Evolutionary conservation across 129 eudicot species (phyloP).

Genomic region (Ambrosia trifida): DNA sequence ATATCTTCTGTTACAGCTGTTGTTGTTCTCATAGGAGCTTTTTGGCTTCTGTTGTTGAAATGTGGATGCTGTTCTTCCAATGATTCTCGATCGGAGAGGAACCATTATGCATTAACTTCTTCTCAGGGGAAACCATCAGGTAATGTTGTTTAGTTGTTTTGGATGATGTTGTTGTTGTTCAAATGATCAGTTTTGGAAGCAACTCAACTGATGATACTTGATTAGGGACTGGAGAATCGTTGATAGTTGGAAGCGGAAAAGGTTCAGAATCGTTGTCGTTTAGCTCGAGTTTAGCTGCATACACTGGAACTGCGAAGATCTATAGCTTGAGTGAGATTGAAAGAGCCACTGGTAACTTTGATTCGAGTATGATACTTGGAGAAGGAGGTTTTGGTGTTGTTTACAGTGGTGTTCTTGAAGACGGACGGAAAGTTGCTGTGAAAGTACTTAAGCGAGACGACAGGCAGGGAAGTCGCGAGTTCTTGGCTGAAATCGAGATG

Average conservation of each 20-base stretch:
- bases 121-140: conserved; percentile 64
- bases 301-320: conserved; percentile 76
- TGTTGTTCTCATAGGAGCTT: conserved; percentile 49
- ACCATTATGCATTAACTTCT: conserved; percentile 34
- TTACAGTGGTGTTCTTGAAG: conserved; percentile 77
- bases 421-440: conserved; percentile 78
- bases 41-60: conserved; percentile 64
- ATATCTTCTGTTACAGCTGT: conserved; percentile 75
- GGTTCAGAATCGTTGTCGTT: conserved; percentile 67
- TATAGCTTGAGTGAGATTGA: conserved; percentile 67
- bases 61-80: conserved; percentile 42
- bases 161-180: not conserved
- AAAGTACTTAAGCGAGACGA: conserved; percentile 87
- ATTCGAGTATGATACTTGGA: conserved; percentile 66
- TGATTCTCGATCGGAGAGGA: conserved; percentile 21
- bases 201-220: conserved; percentile 14
- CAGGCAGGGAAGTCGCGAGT: conserved; percentile 85
- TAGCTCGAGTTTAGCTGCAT: conserved; percentile 62
- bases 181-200: conserved; percentile 5
- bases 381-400: conserved; percentile 99
- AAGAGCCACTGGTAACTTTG: conserved; percentile 69
- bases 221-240: conserved; percentile 60
- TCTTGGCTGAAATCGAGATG: conserved; percentile 99
- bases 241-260: conserved; percentile 63
- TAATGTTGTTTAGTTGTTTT: conserved; percentile 16